Evolutionary conservation across 1,284 basidiomycete genomes (phyloP), one percentile per base, ranked within the genome.

Genomic region (Amylostereum areolatum): DNA sequence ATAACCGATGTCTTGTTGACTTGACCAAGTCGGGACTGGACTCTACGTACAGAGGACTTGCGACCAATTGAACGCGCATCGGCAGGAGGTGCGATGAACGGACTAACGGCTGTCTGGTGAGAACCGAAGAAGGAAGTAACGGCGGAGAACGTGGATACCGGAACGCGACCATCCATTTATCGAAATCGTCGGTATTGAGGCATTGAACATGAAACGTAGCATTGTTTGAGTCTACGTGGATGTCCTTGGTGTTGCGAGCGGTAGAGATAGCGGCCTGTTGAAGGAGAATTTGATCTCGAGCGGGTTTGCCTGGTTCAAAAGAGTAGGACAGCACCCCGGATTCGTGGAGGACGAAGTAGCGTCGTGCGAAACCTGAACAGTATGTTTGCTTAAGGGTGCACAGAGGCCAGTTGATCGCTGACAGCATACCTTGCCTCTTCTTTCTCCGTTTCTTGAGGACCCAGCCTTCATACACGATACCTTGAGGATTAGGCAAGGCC

Each of bases 131-230:
- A 11, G 25, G 33, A n/a, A 43, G 18, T 25, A 46, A 18, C 34
- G 43, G 18, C 34, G 6, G 29, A 42, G 29, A 36, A 32, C 12
- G 27, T 9, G 29, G 39, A 43, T 43, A 85, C 85, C 87, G 80
- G 57, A 91, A 78, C 32, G 83, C 80, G 30, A 68, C 54, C 74
- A 87, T 87, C 89, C 89, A 92, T 42, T 63, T 69, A 47, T 81
- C 69, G 56, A 89, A 92, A 59, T 92, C 89, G 6, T 80, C 78
- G 18, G 66, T 67, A 46, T 71, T 81, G 27, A 89, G 66, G 60
- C 86, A 89, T 63, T 85, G 87, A 53, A 89, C 77, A 63, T 90
- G 88, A 61, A 89, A 92, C 1, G 86, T 90, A 28, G 83, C 81
- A 47, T 74, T 81, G 56, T 72, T 78, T 1, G 85, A 82, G 60